Percentiles rank a stretch among this genome's conserved stretches.
Evolutionary conservation across 495 filamentous ascomycete genomes (phyloP).

Genomic region (Podospora pseudopauciseta): DNA sequence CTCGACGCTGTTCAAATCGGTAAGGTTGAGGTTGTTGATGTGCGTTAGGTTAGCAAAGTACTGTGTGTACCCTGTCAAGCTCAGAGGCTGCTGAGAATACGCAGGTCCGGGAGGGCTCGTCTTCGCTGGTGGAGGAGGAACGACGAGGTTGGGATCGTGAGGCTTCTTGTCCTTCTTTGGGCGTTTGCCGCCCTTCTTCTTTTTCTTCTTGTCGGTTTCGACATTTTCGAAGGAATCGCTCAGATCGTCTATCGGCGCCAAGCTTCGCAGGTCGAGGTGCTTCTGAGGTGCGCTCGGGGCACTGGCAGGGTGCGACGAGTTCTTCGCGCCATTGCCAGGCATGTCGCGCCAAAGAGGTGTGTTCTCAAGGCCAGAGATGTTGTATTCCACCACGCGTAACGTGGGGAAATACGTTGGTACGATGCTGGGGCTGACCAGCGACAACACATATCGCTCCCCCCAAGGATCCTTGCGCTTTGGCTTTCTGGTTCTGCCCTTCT

Average conservation of each 20-base stretch:
- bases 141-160: constrained; percentile 57
- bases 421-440: constrained; percentile 76
- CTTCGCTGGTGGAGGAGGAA: constrained; percentile 71
- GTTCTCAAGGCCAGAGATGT: constrained; percentile 73
- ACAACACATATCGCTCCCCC: constrained; percentile 79
- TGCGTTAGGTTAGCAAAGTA: constrained; percentile 90
- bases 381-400: constrained; percentile 85
- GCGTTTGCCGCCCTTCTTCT: constrained; percentile 52
- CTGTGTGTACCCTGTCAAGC: constrained; percentile 74
- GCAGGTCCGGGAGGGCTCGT: constrained; percentile 79
- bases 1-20: constrained; percentile 35
- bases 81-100: constrained; percentile 81
- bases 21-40: constrained; percentile 60
- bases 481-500: constrained; percentile 44
- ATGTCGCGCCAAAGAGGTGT: constrained; percentile 43
- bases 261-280: constrained; percentile 22
- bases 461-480: constrained; percentile 47
- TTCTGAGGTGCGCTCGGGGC: constrained; percentile 17
- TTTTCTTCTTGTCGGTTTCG: constrained; percentile 21
- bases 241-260: background rate
- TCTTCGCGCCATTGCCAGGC: constrained; percentile 5
- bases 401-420: constrained; percentile 93
- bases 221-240: constrained; percentile 6
- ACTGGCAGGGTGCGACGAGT: background rate
- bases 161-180: constrained; percentile 52